Conservation (phyloP, 176 grass and related monocot species). For the Lolium perenne region DNA sequence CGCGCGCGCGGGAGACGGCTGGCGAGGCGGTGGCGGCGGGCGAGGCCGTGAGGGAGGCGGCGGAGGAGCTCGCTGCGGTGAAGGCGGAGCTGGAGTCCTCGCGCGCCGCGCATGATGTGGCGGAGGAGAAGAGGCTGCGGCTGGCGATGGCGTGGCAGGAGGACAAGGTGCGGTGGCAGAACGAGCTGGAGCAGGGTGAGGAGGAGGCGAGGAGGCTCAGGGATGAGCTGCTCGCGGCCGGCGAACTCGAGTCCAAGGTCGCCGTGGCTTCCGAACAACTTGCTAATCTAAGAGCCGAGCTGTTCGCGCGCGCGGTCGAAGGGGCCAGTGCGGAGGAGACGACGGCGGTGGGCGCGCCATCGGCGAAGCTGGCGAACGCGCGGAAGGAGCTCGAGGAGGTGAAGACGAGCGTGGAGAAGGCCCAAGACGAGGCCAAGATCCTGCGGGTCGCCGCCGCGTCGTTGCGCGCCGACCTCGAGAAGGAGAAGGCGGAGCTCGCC, state of each 20-base stretch:
- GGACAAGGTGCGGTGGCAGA: constrained; percentile 65
- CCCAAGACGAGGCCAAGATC: constrained; percentile 52
- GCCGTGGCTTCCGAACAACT: constrained; percentile 52
- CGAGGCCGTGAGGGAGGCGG: constrained; percentile 48
- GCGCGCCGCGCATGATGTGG: constrained; percentile 50
- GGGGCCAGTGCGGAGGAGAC: constrained; percentile 37
- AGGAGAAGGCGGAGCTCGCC: constrained; percentile 50
- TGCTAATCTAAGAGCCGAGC: constrained; percentile 57
- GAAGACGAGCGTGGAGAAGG: constrained; percentile 52
- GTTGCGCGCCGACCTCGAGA: constrained; percentile 56
- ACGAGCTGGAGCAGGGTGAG: constrained; percentile 57
- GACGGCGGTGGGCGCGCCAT: background rate
- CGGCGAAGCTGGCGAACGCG: constrained; percentile 6
- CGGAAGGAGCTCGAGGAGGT: constrained; percentile 64
- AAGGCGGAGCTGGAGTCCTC: constrained; percentile 53
- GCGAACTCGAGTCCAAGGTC: constrained; percentile 57
- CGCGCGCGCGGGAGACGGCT: constrained; percentile 31
- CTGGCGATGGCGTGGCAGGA: constrained; percentile 50
- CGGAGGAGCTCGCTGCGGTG: constrained; percentile 48
- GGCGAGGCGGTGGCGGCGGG: constrained; percentile 37
- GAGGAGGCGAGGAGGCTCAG: constrained; percentile 46
- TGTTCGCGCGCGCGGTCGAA: constrained; percentile 45
- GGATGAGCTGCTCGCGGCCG: constrained; percentile 37
- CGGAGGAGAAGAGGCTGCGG: constrained; percentile 60
- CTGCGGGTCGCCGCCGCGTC: constrained; percentile 60